phyloP scores from a whole-genome alignment of 495 filamentous ascomycete species.

The Lasiosphaeria hispida region DNA sequence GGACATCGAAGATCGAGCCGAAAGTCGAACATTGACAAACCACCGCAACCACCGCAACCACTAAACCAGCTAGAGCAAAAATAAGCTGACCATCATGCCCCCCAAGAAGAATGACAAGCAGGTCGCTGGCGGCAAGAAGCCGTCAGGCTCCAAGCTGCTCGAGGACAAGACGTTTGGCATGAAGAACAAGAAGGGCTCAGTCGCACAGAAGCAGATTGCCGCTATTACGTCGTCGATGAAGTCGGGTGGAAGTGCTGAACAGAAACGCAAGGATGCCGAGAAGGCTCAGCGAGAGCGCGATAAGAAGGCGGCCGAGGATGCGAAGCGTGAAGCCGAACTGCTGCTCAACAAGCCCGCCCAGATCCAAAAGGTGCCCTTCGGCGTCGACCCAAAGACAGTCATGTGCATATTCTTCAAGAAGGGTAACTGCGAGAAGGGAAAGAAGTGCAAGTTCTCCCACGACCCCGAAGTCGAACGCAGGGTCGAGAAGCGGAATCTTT shows the following conservation, averaged over 20 bases:
- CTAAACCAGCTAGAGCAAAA: neutral
- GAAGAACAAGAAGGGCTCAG: constrained; percentile 98
- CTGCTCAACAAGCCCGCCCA: constrained; percentile 95
- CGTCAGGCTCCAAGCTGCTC: constrained; percentile 62
- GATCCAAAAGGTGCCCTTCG: constrained; percentile 94
- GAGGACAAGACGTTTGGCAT: constrained; percentile 99
- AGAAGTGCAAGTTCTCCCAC: constrained; percentile 97
- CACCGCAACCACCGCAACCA: neutral
- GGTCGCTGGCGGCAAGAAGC: constrained; percentile 55
- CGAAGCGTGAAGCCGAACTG: constrained; percentile 70
- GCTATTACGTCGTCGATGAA: constrained; percentile 70
- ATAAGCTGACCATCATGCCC: constrained; percentile 64
- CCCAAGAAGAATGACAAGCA: constrained; percentile 79
- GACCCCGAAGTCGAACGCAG: constrained; percentile 87
- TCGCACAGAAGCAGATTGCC: constrained; percentile 84
- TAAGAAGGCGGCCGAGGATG: constrained; percentile 75
- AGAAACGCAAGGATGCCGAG: constrained; percentile 87
- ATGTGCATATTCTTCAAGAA: constrained; percentile 95
- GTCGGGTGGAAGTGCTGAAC: constrained; percentile 70
- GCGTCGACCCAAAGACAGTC: constrained; percentile 98
- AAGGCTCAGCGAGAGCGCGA: constrained; percentile 81
- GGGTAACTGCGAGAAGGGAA: constrained; percentile 94
- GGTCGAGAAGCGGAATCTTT: constrained; percentile 85
- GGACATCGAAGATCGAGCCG: neutral
- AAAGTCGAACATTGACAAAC: neutral